Evolutionary conservation across 164 flowering plant species (phyloP).

Genomic region (Tetracentron sinense): DNA sequence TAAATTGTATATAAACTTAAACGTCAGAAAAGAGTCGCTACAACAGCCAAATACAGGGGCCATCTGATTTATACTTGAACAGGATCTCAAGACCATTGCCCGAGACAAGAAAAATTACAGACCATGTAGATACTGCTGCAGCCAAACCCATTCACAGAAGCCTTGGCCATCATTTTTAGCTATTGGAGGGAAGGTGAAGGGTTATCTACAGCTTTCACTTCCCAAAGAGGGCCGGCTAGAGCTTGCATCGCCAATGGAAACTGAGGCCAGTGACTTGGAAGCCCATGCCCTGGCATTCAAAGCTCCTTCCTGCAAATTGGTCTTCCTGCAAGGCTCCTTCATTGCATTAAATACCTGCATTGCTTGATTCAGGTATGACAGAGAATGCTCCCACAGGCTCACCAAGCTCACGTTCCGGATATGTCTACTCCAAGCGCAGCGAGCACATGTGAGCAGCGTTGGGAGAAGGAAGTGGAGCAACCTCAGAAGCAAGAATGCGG

Average conservation of each 20-base stretch:
- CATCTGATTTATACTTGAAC: too few relatives aligned
- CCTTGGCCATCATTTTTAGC: too few relatives aligned
- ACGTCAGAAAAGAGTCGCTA: too few relatives aligned
- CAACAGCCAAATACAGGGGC: too few relatives aligned
- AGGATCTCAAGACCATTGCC: too few relatives aligned
- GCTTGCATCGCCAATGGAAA: slow-evolving; percentile 75
- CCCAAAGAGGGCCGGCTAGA: slow-evolving; percentile 32
- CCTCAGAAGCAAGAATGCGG: slow-evolving; percentile 66
- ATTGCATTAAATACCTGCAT: slow-evolving; percentile 46
- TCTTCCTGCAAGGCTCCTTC: slow-evolving; percentile 69
- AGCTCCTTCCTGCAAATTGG: slow-evolving; percentile 86
- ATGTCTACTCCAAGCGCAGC: slow-evolving; percentile 46
- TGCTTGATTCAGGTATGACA: slow-evolving; percentile 41
- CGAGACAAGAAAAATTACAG: too few relatives aligned
- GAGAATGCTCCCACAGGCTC: slow-evolving; percentile 61
- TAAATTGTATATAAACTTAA: too few relatives aligned
- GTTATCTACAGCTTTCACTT: slow-evolving; percentile 19
- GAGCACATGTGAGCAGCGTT: slow-evolving; percentile 30
- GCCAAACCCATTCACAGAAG: too few relatives aligned
- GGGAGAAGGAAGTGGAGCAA: slow-evolving; percentile 54
- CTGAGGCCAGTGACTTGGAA: slow-evolving; percentile 82
- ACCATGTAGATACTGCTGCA: too few relatives aligned
- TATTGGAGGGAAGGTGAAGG: too few relatives aligned
- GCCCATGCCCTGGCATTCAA: slow-evolving; percentile 88
- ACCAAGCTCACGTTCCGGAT: slow-evolving; percentile 36